Base-by-base conservation (phyloP, 345 rosid species). In the Noccaea caerulescens region DNA sequence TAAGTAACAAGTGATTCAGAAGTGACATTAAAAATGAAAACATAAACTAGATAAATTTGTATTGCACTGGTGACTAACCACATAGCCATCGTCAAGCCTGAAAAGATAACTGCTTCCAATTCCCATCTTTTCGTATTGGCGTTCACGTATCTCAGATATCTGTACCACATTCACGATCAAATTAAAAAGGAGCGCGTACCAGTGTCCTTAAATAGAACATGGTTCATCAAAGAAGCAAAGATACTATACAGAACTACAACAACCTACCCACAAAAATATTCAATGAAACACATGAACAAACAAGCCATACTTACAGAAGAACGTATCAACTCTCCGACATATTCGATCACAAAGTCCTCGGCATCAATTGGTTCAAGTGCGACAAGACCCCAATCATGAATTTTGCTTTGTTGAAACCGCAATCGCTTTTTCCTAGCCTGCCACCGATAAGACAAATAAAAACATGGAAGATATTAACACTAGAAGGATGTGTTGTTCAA, bases 91-190 rank as follows among this genome's bases (percentile, higher is more conserved):
- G 59, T 95, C 99, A 72, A 95, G 99, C 76, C 91, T 87, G 72
- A 95, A 95, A 11, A 95, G 99, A 78, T 95, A 95, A 76, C 99
- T 95, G 88, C 99, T 92, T 58, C 98, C 99, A 72, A 95, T 95
- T 78, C 98, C 99, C 91, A 86, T 95, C 87, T 87, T 95, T 85
- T 95, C 99, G n/a, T 95, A 95, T 41, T 83, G 85, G 41, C 64
- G 76, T 69, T 95, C 97, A 7, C 99, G 98, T 72, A 95, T 92
- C 77, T 95, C 98, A 75, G 99, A 95, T 83, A 95, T 86, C 99
- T 95, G 90, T 39, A 69, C 36, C 47, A 54, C 34, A 47, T n/a
- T 63, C 65, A 70, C 55, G 5, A 72, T 25, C 45, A 11, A 32
- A 59, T 5, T 25, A 66, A 72, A 64, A 58, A 23, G 30, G 47